Base-by-base conservation (phyloP, 2,329 filamentous ascomycete genomes). In the Trichoderma sp. region DNA sequence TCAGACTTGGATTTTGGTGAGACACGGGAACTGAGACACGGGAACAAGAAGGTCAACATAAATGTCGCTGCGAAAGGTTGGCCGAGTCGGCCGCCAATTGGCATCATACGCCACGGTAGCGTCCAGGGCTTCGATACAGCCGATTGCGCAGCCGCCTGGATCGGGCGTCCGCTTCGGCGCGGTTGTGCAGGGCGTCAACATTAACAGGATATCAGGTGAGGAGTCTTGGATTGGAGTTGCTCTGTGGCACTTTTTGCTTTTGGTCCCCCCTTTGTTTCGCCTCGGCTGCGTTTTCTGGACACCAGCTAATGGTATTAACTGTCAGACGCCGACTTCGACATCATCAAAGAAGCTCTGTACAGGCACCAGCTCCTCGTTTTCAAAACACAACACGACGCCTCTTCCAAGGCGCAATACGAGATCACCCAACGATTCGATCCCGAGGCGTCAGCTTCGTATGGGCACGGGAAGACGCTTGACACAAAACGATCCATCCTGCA, bases 351-450 rank as follows among this genome's bases (percentile, higher is more conserved):
- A 19, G 87, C 90, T 1, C 84, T 93, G 5, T 93, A 91, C 81
- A 83, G 79, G 13, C 81, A 91, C 74, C 89, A 91, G 69, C 86
- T 93, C 15, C 81, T 93, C 12, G 84, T 93, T 32, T 86, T 94
- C 80, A 92, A 90, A 76, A 82, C 87, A 74, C 90, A 93, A 75
- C 74, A 81, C 52, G 81, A 86, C 50, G 81, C 90, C 27, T 86
- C 89, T 0, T 89, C 92, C 1, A 87, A 86, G 74, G 89, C 90
- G 8, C 91, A 94, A 75, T 94, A 89, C 74, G 86, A 90, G 70
- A 82, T 94, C 48, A 94, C 91, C 2, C 87, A 86, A 60, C 86
- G 86, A 66, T 94, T 94, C 78, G 92, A 94, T 73, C 90, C 91
- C 0, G 74, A 81, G 3, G 85, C 86, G 6, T 83, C 84, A 1